Evolutionary conservation across 805 yeast species (phyloP).

Genomic region (Phaffomyces antillensis): DNA sequence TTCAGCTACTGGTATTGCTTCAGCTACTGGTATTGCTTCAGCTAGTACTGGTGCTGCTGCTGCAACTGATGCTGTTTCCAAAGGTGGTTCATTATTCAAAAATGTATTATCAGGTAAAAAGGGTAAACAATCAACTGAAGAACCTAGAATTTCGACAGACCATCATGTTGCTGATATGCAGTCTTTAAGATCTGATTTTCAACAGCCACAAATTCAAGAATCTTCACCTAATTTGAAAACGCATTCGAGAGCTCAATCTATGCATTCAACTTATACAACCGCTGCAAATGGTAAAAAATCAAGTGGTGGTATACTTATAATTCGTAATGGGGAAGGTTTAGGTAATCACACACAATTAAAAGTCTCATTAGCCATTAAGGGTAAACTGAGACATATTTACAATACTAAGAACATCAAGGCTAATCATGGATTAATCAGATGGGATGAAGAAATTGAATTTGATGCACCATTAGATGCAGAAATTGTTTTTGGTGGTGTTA

Average conservation of each 20-base stretch:
- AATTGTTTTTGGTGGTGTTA: conserved; percentile 52
- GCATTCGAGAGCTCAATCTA: conserved; percentile 17
- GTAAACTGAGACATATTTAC: conserved; percentile 46
- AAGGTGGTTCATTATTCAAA: conserved; percentile 38
- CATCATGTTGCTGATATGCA: conserved; percentile 26
- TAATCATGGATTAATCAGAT: conserved; percentile 36
- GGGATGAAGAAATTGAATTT: conserved; percentile 64
- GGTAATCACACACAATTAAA: conserved; percentile 43
- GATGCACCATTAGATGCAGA: conserved; percentile 56
- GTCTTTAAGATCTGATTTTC: conserved; percentile 29
- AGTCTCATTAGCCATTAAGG: conserved; percentile 40
- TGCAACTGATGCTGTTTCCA: conserved; percentile 27
- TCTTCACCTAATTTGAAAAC: neutral
- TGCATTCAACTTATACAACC: conserved; percentile 16
- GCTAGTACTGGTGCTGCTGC: conserved; percentile 40
- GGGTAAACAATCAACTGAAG: conserved; percentile 13
- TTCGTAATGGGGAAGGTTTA: conserved; percentile 41
- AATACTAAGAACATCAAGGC: conserved; percentile 57
- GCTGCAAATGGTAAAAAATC: conserved; percentile 13
- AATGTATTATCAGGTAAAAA: conserved; percentile 26
- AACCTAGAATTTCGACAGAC: conserved; percentile 10
- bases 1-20: conserved; percentile 23
- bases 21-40: conserved; percentile 33
- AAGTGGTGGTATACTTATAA: conserved; percentile 41
- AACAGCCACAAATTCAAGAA: neutral